phyloP scores from a whole-genome alignment of 2,329 filamentous ascomycete species.

The Colletotrichum sp. region DNA sequence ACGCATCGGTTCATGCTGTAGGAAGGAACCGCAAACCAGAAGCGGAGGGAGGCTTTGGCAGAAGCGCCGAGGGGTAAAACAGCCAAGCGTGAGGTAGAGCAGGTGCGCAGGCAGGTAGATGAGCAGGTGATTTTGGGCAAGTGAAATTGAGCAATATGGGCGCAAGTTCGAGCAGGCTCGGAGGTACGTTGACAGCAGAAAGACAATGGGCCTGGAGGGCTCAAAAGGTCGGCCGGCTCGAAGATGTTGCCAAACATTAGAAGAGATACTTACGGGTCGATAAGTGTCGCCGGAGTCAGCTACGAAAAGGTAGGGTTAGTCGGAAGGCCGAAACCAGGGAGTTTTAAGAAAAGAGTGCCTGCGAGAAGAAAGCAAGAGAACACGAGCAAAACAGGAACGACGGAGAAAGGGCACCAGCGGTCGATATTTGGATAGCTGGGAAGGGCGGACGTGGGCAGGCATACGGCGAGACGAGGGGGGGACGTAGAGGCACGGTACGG shows the following conservation, averaged over 20 bases:
- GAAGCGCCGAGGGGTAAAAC: background rate
- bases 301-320: constrained; percentile 37
- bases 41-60: background rate
- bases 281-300: constrained; percentile 67
- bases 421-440: constrained; percentile 18
- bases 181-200: background rate
- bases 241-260: background rate
- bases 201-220: background rate
- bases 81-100: background rate
- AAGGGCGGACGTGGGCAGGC: constrained; percentile 22
- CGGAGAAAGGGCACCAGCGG: constrained; percentile 24
- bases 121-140: background rate
- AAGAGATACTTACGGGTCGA: constrained; percentile 57
- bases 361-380: constrained; percentile 7
- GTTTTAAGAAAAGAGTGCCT: background rate
- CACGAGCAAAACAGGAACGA: constrained; percentile 27
- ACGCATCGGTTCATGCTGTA: background rate
- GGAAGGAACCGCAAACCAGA: background rate
- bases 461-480: constrained; percentile 32
- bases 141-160: background rate
- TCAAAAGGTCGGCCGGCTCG: background rate
- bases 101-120: background rate
- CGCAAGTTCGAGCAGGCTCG: background rate
- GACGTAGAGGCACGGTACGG: constrained; percentile 38
- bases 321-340: constrained; percentile 41